Evolutionary conservation across 1,139 yeast species (phyloP), one percentile per base, ranked within the genome.

Genomic region (Kodamaea ohmeri): DNA sequence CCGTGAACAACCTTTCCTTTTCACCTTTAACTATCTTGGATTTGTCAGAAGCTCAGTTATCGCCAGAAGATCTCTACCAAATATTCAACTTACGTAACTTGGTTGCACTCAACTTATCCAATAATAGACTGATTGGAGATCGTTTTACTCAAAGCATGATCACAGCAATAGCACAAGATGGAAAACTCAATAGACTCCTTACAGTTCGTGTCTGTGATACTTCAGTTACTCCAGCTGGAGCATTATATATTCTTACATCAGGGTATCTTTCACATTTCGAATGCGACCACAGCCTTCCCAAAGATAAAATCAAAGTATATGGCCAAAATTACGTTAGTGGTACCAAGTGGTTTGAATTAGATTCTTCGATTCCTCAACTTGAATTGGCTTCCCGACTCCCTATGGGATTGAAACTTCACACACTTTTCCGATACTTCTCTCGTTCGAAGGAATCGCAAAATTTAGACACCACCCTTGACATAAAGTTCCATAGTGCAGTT

Each of bases 71-170:
- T 20, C 53, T 50, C 30, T 53, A 63, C 31, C 35, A 49, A 28
- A 29, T 69, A 2, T 58, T 66, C 43, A 65, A 62, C 39, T 44
- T 67, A 8, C 53, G 56, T 12, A 53, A 52, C 34, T 50, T 70
- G 28, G 52, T 55, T 12, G 70, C 62, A 2, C 49, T 71, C 28
- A 63, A 67, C 42, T 37, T 70, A 6, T 64, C 72, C 1, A 51
- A 56, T 31, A 55, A 53, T 32, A 25, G 35, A 0, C 32, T 43
- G 6, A 47, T 68, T 6, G 69, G 67, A 45, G 73, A 67, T 43
- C 56, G 49, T 14, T 60, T 58, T 20, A 32, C 67, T 4, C 47
- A 54, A 25, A 60, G 59, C 30, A 42, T 69, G 32, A 40, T 52
- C 13, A 40, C 52, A 2, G 48, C 61, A 14, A 50, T 67, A 8